Conservation (phyloP, 2,329 filamentous ascomycete genomes). For the Exophiala sp. region DNA sequence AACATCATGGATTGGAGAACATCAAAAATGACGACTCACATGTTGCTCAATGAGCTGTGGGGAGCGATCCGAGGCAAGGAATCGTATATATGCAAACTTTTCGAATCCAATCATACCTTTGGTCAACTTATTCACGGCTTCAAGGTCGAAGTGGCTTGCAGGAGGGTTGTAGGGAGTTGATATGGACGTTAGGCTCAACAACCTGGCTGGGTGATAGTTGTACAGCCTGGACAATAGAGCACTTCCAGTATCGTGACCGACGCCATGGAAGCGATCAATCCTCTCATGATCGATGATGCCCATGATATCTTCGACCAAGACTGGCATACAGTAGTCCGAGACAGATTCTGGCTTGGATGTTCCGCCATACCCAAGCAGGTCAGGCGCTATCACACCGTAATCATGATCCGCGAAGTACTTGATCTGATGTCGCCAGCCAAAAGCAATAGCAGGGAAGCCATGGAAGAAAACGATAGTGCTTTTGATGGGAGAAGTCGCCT, state of each 20-base stretch:
- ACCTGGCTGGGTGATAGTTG: slow-evolving; percentile 26
- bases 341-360: slow-evolving; percentile 40
- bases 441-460: slow-evolving; percentile 49
- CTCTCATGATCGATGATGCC: slow-evolving; percentile 34
- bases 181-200: slow-evolving; percentile 27
- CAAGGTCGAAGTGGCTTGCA: slow-evolving; percentile 26
- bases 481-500: too few species aligned
- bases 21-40: slow-evolving; percentile 19
- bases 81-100: slow-evolving; percentile 29
- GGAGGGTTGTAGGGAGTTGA: slow-evolving; percentile 27
- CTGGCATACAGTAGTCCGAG: slow-evolving; percentile 32
- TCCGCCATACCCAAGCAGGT: slow-evolving; percentile 39
- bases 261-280: slow-evolving; percentile 24
- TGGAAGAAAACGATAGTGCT: slow-evolving; percentile 42
- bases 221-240: slow-evolving; percentile 30
- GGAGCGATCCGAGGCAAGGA: slow-evolving; percentile 22
- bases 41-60: slow-evolving; percentile 26
- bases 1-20: too few species aligned
- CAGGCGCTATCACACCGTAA: slow-evolving; percentile 39
- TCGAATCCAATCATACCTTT: slow-evolving; percentile 27
- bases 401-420: slow-evolving; percentile 37
- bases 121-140: slow-evolving; percentile 24
- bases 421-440: slow-evolving; percentile 43
- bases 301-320: slow-evolving; percentile 35
- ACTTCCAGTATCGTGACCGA: slow-evolving; percentile 31